Percentiles rank a stretch among this genome's conserved stretches.
phyloP scores from a whole-genome alignment of 352 stramenopile species.

The Phytophthora pluvialis region DNA sequence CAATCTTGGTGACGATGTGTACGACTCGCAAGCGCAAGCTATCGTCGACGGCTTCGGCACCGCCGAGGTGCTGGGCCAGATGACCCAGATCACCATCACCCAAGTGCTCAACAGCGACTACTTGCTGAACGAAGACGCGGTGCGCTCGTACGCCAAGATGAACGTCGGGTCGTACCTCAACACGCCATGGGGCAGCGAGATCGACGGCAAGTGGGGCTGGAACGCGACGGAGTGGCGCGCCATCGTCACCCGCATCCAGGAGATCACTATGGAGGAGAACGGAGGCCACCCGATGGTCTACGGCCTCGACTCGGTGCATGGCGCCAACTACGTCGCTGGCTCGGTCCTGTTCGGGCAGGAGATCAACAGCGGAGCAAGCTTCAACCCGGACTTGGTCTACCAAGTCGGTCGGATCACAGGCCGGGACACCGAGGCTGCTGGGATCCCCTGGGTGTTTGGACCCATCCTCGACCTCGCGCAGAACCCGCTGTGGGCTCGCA shows the following conservation, averaged over 20 bases:
- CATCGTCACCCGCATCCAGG: constrained; percentile 81
- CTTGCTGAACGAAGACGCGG: constrained; percentile 60
- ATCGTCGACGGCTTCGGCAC: constrained; percentile 64
- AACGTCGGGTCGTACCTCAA: constrained; percentile 92
- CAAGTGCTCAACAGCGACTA: constrained; percentile 70
- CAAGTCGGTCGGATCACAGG: constrained; percentile 75
- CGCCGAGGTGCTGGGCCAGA: constrained; percentile 80
- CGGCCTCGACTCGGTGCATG: constrained; percentile 92
- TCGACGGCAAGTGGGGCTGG: constrained; percentile 49
- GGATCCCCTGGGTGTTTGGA: constrained; percentile 91
- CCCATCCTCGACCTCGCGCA: constrained; percentile 86
- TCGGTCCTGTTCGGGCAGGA: constrained; percentile 89
- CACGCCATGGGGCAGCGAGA: constrained; percentile 41
- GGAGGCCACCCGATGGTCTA: constrained; percentile 77
- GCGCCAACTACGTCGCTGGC: constrained; percentile 86
- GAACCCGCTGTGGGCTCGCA: constrained; percentile 87
- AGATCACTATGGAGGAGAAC: constrained; percentile 75
- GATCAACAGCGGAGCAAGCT: constrained; percentile 89
- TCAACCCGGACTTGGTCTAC: constrained; percentile 84
- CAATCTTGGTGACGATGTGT: constrained; percentile 31
- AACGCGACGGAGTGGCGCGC: constrained; percentile 69
- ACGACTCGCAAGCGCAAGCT: constrained; percentile 47
- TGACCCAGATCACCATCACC: constrained; percentile 91
- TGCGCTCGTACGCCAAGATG: constrained; percentile 72
- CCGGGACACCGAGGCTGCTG: constrained; percentile 85